Base-by-base conservation (phyloP, 2,329 filamentous ascomycete genomes). In the Phaeosphaeria sp. region DNA sequence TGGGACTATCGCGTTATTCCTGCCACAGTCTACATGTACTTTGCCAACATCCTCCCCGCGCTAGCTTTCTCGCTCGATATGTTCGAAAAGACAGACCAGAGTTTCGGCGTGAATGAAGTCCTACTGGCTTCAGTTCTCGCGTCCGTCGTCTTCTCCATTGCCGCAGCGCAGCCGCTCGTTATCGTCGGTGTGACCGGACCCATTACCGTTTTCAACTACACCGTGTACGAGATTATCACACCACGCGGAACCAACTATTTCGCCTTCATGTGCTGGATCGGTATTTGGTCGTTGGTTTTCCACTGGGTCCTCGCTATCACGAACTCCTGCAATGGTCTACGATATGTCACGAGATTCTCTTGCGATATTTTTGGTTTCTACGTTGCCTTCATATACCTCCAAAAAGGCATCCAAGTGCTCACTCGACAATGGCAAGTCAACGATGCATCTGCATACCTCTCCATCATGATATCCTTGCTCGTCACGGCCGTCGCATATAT, bases 291-390 rank as follows among this genome's bases (percentile, higher is more conserved):
- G 1, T 80, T 96, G 20, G 81, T 93, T 22, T 89, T 96, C 78
- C 92, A 96, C 78, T 93, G 90, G 90, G 81, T 92, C 43, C 84
- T 96, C 13, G 92, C 92, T 49, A 82, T 92, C 55, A 91, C 91
- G 11, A 97, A 97, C 74, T 88, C 91, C 1, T 96, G 93, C 81
- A 95, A 96, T 77, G 90, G 85, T 69, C 82, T 97, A n/a, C 89
- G 88, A 71, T 96, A 93, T 76, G 92, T 97, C 21, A 97, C 93
- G 1, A 86, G 92, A 15, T 97, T 97, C 74, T 92, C 92, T 22
- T 96, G 93, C 78, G 93, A 97, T 76, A 95, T 94, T 69, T 96
- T 97, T 66, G 93, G 92, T 50, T 96, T 96, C 79, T 96, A 96
- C 74, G 92, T 96, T 48, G 92, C 92, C 55, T 93, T 91, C 73